These are phyloP conservation scores for Naegleria lovaniensis DNA, from an alignment of 208 protist species.

Conservation along the genomic window DNA sequence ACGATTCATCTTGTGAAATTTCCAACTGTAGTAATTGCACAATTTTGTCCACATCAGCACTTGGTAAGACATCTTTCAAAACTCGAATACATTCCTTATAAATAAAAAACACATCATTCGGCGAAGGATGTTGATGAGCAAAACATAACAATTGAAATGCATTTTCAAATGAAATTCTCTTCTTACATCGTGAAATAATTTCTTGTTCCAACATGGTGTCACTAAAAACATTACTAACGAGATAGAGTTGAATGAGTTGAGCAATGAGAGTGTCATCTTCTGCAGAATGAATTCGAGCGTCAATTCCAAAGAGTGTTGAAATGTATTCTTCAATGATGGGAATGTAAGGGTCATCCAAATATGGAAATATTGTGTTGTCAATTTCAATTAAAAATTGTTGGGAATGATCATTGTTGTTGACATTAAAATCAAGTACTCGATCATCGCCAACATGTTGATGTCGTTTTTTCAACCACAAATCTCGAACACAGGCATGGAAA, in stretches of 20 bases:
- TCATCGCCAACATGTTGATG: not conserved
- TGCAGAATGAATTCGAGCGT: not conserved
- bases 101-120: not conserved
- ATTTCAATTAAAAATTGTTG: not conserved
- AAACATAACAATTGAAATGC: not conserved
- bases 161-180: not conserved
- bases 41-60: not conserved
- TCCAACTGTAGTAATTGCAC: not conserved
- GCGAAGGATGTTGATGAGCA: not conserved
- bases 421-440: too few relatives aligned
- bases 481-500: not conserved
- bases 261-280: not conserved
- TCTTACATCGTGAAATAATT: not conserved
- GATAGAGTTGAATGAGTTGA: not conserved
- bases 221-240: not conserved
- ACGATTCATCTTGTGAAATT: too few relatives aligned
- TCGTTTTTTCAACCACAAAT: not conserved
- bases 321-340: not conserved
- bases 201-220: not conserved
- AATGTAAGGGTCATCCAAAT: not conserved
- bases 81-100: not conserved
- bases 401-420: too few relatives aligned
- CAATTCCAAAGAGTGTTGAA: not conserved
- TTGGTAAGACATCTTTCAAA: not conserved
- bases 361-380: not conserved